Conservation (phyloP, 495 filamentous ascomycete genomes). For the Bacidia rubella region DNA sequence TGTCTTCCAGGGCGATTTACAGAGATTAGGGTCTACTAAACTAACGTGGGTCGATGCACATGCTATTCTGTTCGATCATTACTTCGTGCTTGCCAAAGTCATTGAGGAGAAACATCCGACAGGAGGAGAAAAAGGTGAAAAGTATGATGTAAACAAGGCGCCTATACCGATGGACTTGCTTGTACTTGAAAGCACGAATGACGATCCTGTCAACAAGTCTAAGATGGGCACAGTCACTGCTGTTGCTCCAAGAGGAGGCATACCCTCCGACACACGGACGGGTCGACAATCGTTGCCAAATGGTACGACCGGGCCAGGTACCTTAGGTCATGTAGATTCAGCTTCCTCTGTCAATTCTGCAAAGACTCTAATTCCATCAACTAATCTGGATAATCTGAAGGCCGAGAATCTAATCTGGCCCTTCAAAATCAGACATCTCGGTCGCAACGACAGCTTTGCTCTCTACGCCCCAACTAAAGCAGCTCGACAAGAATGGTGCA, state of each 20-base stretch:
- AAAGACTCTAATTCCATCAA: conserved; percentile 36
- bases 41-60: conserved; percentile 88
- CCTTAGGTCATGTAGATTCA: conserved; percentile 52
- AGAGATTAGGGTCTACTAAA: conserved; percentile 65
- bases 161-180: conserved; percentile 96
- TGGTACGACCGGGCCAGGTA: conserved; percentile 34
- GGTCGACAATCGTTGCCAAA: conserved; percentile 37
- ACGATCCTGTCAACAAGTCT: conserved; percentile 80
- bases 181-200: conserved; percentile 77
- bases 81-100: conserved; percentile 81
- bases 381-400: conserved; percentile 38
- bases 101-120: conserved; percentile 50
- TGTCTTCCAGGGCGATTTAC: conserved; percentile 78
- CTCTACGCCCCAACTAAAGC: conserved; percentile 66
- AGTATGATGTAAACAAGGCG: conserved; percentile 86
- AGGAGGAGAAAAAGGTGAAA: conserved; percentile 58
- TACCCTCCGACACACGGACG: conserved; percentile 33
- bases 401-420: conserved; percentile 83
- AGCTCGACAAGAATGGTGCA: conserved; percentile 77
- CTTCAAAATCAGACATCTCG: conserved; percentile 95
- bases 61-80: conserved; percentile 90
- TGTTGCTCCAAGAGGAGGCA: conserved; percentile 34
- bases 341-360: conserved; percentile 29
- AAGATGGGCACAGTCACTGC: conserved; percentile 49
- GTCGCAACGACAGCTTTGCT: conserved; percentile 66